Base-by-base conservation (phyloP, 257 asterid species). In the Eucommia ulmoides region DNA sequence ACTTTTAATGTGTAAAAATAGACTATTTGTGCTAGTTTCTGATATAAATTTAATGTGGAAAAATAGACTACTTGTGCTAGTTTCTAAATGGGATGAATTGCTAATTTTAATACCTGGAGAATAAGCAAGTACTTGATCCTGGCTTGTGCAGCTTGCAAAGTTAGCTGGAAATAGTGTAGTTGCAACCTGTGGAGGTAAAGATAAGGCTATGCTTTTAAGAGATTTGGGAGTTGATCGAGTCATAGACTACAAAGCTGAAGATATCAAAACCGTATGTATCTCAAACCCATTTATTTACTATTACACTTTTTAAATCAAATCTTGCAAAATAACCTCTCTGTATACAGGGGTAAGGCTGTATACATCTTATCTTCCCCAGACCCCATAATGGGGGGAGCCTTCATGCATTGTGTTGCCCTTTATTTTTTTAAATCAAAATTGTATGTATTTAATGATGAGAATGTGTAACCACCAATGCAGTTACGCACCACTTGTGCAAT, bases 111-210 rank as follows among this genome's bases (percentile, higher is more conserved):
- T n/a, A n/a, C n/a, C n/a, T n/a, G n/a, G n/a, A n/a, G n/a, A 46
- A 45, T 19, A 58, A 46, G 22, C 60, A 63, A 46, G 55, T 58
- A 55, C 50, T 56, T 55, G 62, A 45, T 51, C 46, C 35, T 49
- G 66, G 53, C 24, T 46, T 45, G 1, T 59, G 68, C 93, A 82
- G 98, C 84, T 89, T 62, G 98, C 96, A 54, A 89, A 85, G 68
- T 55, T 89, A 71, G 88, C 92, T 29, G 98, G 94, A 71, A 89
- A 85, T 55, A 89, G 73, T 51, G 96, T 82, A 41, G 70, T 82
- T 65, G 98, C 94, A 35, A 82, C 96, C 38, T 89, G 98, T 68
- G 98, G 96, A 56, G 96, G 96, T 54, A 70, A 69, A 69, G 94
- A 73, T 50, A 89, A 89, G 86, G 92, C 94, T 51, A 62, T 59